Base-by-base conservation (phyloP, 306 rosid species). In the Cotoneaster glaucophyllus region DNA sequence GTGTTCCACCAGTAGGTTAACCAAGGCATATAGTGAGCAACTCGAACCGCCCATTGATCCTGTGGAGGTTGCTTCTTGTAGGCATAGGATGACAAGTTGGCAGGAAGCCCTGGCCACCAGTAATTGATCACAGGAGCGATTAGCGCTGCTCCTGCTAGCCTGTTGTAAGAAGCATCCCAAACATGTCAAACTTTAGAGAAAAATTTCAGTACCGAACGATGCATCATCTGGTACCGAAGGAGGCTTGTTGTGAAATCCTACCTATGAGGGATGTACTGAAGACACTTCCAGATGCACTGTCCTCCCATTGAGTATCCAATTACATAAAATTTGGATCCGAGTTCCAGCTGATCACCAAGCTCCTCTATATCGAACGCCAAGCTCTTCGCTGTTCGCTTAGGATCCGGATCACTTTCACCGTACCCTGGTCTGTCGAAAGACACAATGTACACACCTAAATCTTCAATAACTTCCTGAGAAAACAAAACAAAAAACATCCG, bases 1-100 rank as follows among this genome's bases (percentile, higher is more conserved):
- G 85, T 89, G 45, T 81, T 66, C 93, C 91, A 87, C 89, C 89
- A 89, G 24, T 75, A 75, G 26, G 82, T 83, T 43, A 85, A 84
- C 91, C 85, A 82, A 31, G 89, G 89, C 3, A 76, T 1, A 52
- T 87, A 62, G 61, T 89, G 93, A 79, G 84, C 77, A 68, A 81
- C 89, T 64, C 88, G 63, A 53, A 89, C 25, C 1, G 85, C 28
- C 93, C 91, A 89, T 71, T 87, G 91, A 13, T 87, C 91, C 32
- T 22, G 77, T 13, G 5, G 19, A 1, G 70, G 82, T 79, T 83
- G 89, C 50, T 73, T 37, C 32, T 83, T 48, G 54, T 81, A 89
- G 14, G 82, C 83, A 66, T 83, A 62, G 18, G 56, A 53, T 22
- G 85, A 75, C 69, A 85, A 29, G 71, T 87, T 82, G 1, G 78